Percentiles rank a stretch among this genome's conserved stretches.
These are phyloP conservation scores for Aspergillus heteromorphus DNA, from an alignment of 495 filamentous ascomycete genomes.

Conservation along the genomic window DNA sequence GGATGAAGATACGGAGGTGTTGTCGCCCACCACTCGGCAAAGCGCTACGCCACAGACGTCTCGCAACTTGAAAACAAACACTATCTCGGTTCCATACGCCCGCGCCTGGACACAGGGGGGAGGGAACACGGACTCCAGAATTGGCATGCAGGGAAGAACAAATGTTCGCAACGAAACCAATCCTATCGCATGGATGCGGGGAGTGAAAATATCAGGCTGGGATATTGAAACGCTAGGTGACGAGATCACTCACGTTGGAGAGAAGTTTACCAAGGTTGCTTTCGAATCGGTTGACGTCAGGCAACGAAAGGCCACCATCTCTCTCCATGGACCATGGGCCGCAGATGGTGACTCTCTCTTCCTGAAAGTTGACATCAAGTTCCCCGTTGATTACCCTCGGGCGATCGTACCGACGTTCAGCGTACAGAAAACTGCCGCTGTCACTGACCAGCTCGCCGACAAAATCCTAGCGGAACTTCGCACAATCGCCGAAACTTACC, in stretches of 20 bases:
- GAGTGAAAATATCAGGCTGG: conserved; percentile 78
- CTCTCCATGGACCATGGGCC: conserved; percentile 85
- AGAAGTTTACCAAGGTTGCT: conserved; percentile 74
- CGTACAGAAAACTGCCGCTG: conserved; percentile 72
- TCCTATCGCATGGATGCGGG: conserved; percentile 88
- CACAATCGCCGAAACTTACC: conserved; percentile 63
- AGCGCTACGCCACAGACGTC: conserved; percentile 19
- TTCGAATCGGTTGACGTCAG: conserved; percentile 85
- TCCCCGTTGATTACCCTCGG: conserved; percentile 73
- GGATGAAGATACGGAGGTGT: conserved; percentile 28
- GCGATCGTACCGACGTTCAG: conserved; percentile 58
- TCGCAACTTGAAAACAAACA: conserved; percentile 43
- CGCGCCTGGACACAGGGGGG: conserved; percentile 39
- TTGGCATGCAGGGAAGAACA: conserved; percentile 61
- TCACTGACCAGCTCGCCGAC: conserved; percentile 61
- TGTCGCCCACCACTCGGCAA: conserved; percentile 24
- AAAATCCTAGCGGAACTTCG: conserved; percentile 63
- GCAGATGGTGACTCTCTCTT: conserved; percentile 62
- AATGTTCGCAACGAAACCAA: conserved; percentile 56
- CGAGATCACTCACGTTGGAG: conserved; percentile 79
- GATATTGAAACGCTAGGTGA: conserved; percentile 78
- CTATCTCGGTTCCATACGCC: conserved; percentile 41
- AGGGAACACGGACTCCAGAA: conserved; percentile 44
- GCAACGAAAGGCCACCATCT: conserved; percentile 63
- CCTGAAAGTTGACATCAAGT: conserved; percentile 72